Percentiles rank a stretch among this genome's conserved stretches.
phyloP scores from a whole-genome alignment of 805 yeast species.

The Ogataea pilisensis region DNA sequence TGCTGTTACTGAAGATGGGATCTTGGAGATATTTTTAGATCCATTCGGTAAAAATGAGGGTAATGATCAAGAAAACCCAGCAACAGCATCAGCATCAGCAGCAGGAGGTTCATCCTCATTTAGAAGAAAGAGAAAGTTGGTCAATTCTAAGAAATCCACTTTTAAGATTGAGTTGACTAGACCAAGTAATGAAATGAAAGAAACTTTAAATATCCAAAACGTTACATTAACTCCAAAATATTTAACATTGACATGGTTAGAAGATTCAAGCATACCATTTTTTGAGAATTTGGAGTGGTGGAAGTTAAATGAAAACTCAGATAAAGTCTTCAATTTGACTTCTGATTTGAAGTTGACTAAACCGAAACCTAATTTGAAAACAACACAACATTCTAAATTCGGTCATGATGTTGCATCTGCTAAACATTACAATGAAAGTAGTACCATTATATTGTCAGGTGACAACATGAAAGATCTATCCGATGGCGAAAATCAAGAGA shows the following conservation, averaged over 20 bases:
- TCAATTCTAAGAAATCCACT: slow-evolving; percentile 48
- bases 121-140: slow-evolving; percentile 44
- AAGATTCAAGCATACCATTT: slow-evolving; percentile 51
- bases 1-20: slow-evolving; percentile 71
- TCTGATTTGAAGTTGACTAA: slow-evolving; percentile 31
- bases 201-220: slow-evolving; percentile 22
- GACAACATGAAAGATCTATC: slow-evolving; percentile 54
- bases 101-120: slow-evolving; percentile 9
- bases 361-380: slow-evolving; percentile 37
- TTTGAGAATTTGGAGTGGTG: slow-evolving; percentile 56
- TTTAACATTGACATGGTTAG: slow-evolving; percentile 56
- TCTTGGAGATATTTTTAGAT: slow-evolving; percentile 63
- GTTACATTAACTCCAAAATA: slow-evolving; percentile 27
- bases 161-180: slow-evolving; percentile 44
- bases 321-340: slow-evolving; percentile 22
- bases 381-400: slow-evolving; percentile 37
- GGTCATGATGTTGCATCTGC: slow-evolving; percentile 54
- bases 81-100: slow-evolving; percentile 4
- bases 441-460: slow-evolving; percentile 61
- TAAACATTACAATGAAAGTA: slow-evolving; percentile 55
- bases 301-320: slow-evolving; percentile 19
- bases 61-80: slow-evolving; percentile 9
- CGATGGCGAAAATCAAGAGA: slow-evolving; percentile 35
- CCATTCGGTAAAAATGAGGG: slow-evolving; percentile 34
- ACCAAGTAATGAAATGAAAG: slow-evolving; percentile 36